Conservation (phyloP, 495 filamentous ascomycete genomes). For the Penicillium ochrochloron region DNA sequence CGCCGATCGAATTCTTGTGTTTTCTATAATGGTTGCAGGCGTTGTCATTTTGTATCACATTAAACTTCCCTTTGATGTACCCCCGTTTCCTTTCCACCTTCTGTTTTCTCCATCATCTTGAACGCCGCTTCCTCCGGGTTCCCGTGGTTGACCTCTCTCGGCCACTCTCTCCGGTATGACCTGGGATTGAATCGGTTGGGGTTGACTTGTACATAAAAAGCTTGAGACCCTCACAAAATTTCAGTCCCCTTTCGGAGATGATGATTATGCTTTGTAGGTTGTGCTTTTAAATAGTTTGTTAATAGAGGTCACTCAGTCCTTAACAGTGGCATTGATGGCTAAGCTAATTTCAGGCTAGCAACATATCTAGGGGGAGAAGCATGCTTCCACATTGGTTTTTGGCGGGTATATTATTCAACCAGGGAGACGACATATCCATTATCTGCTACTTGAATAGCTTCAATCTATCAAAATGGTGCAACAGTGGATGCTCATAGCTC, state of each 20-base stretch:
- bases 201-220: slow-evolving; percentile 53
- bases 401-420: neutral
- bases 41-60: slow-evolving; percentile 50
- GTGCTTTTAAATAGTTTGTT: neutral
- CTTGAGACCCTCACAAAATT: slow-evolving; percentile 39
- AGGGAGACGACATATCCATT: neutral
- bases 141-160: slow-evolving; percentile 32
- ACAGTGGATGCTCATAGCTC: slow-evolving; percentile 42
- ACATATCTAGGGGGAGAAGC: neutral
- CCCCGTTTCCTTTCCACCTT: slow-evolving; percentile 28
- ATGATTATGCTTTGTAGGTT: neutral
- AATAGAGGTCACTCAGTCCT: no score
- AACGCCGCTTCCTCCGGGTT: slow-evolving; percentile 29
- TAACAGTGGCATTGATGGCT: no score
- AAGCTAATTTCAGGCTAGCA: neutral
- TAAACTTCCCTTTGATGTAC: slow-evolving; percentile 42
- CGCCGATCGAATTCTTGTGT: slow-evolving; percentile 36
- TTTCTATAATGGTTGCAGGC: slow-evolving; percentile 48
- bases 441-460: neutral
- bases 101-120: slow-evolving; percentile 29
- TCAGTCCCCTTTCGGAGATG: slow-evolving; percentile 28
- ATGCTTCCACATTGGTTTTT: neutral
- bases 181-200: slow-evolving; percentile 35
- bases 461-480: neutral
- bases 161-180: slow-evolving; percentile 29